A percentile compares a stretch with the other conserved stretches of the same genome.
These are phyloP conservation scores for Colletotrichum falcatum DNA, from an alignment of 2,329 filamentous ascomycete species.

Conservation along the genomic window DNA sequence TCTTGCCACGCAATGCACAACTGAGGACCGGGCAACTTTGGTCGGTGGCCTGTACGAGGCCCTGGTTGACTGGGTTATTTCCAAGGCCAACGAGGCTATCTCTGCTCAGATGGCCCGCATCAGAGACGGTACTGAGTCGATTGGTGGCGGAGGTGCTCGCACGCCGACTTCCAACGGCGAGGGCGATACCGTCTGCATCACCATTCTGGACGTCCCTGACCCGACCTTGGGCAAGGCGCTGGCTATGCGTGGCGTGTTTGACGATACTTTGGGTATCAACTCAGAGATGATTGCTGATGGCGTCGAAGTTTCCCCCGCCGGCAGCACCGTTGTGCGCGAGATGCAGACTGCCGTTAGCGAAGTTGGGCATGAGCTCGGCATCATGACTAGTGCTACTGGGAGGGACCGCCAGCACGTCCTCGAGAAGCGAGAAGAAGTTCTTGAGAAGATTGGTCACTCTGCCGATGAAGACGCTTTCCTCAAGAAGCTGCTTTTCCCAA, in stretches of 20 bases:
- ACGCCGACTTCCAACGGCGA: conserved; percentile 79
- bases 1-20: conserved; percentile 81
- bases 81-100: conserved; percentile 89
- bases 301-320: conserved; percentile 77
- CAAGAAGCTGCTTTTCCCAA: conserved; percentile 83
- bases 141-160: conserved; percentile 70
- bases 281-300: conserved; percentile 97
- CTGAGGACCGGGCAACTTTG: conserved; percentile 84
- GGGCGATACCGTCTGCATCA: conserved; percentile 87
- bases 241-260: conserved; percentile 91
- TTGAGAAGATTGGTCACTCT: conserved; percentile 89
- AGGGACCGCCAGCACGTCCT: conserved; percentile 81
- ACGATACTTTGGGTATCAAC: conserved; percentile 93
- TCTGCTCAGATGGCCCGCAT: conserved; percentile 77
- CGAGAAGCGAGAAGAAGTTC: conserved; percentile 83
- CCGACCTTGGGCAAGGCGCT: conserved; percentile 86
- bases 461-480: conserved; percentile 86
- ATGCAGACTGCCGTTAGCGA: conserved; percentile 86
- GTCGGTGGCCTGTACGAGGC: conserved; percentile 93
- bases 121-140: conserved; percentile 74
- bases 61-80: conserved; percentile 93
- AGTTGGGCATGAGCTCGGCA: conserved; percentile 82
- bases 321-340: conserved; percentile 87
- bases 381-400: conserved; percentile 73
- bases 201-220: conserved; percentile 86